Evolutionary conservation across 768 basidiomycete genomes (phyloP).

Genomic region (Podaxis carcinomalis): DNA sequence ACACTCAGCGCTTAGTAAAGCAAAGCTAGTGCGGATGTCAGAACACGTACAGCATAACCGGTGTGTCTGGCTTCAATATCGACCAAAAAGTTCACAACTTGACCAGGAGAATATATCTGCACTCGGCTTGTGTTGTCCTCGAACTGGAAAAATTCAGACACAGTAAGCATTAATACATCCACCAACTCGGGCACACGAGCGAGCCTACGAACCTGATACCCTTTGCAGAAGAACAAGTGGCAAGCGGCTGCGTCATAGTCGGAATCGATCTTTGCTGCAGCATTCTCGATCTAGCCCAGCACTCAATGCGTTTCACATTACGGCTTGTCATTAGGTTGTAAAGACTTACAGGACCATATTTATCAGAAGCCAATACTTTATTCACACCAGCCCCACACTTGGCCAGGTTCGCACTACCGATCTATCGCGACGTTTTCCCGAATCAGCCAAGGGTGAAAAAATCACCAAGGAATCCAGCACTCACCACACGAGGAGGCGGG

Average conservation of each 20-base stretch:
- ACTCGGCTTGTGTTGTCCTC: constrained; percentile 28
- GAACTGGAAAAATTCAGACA: constrained; percentile 13
- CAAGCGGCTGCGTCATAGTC: constrained; percentile 28
- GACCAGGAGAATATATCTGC: constrained; percentile 23
- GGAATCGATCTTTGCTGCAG: constrained; percentile 23
- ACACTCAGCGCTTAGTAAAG: not conserved
- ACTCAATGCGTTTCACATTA: not conserved
- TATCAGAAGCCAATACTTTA: constrained; percentile 24
- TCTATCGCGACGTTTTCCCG: constrained; percentile 13
- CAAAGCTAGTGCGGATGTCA: no score
- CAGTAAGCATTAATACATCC: not conserved
- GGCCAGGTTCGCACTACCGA: constrained; percentile 24
- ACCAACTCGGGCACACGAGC: not conserved
- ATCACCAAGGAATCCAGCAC: not conserved
- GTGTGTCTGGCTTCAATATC: constrained; percentile 32
- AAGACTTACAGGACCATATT: constrained; percentile 25
- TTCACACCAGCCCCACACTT: constrained; percentile 28
- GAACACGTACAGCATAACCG: constrained; percentile 25
- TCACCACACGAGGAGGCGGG: constrained; percentile 24
- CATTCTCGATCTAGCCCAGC: constrained; percentile 26
- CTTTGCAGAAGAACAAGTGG: constrained; percentile 30
- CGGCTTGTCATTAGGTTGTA: not conserved
- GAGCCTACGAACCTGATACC: constrained; percentile 23
- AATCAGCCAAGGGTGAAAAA: not conserved
- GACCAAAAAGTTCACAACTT: constrained; percentile 25